phyloP scores from a whole-genome alignment of 805 yeast genomes.

The Metschnikowia santaceciliae region DNA sequence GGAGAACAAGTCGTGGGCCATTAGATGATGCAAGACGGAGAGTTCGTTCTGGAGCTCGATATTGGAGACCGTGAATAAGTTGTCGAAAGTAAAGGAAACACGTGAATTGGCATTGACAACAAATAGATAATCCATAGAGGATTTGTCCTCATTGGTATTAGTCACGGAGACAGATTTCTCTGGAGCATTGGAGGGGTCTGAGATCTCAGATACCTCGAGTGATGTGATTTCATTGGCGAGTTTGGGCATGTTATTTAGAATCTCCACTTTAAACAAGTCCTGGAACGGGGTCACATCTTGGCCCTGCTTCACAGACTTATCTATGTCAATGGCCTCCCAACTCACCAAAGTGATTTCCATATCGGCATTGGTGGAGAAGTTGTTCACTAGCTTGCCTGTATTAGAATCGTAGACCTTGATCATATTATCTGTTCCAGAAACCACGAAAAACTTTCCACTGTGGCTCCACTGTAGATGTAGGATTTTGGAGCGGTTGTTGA shows the following conservation, averaged over 20 bases:
- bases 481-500: constrained; percentile 34
- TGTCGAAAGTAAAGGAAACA: constrained; percentile 31
- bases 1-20: constrained; percentile 21
- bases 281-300: constrained; percentile 9
- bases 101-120: constrained; percentile 20
- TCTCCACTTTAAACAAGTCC: constrained; percentile 26
- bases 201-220: constrained; percentile 6
- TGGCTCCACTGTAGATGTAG: constrained; percentile 29
- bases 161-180: constrained; percentile 10
- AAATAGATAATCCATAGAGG: constrained; percentile 23
- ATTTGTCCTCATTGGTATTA: constrained; percentile 9
- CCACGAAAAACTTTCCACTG: constrained; percentile 40
- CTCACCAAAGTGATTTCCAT: constrained; percentile 16
- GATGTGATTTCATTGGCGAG: constrained; percentile 17
- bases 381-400: constrained; percentile 39
- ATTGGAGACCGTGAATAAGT: constrained; percentile 25
- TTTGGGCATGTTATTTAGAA: constrained; percentile 33
- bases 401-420: constrained; percentile 45
- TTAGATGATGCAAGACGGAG: constrained; percentile 19
- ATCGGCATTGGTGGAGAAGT: constrained; percentile 16
- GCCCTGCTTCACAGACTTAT: constrained; percentile 1
- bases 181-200: constrained; percentile 6
- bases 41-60: constrained; percentile 19
- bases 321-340: constrained; percentile 15
- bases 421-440: constrained; percentile 42